A percentile compares a stretch with the other conserved stretches of the same genome.
These are phyloP conservation scores for Wickerhamiella bombiphila DNA, from an alignment of 805 yeast species.

Conservation along the genomic window DNA sequence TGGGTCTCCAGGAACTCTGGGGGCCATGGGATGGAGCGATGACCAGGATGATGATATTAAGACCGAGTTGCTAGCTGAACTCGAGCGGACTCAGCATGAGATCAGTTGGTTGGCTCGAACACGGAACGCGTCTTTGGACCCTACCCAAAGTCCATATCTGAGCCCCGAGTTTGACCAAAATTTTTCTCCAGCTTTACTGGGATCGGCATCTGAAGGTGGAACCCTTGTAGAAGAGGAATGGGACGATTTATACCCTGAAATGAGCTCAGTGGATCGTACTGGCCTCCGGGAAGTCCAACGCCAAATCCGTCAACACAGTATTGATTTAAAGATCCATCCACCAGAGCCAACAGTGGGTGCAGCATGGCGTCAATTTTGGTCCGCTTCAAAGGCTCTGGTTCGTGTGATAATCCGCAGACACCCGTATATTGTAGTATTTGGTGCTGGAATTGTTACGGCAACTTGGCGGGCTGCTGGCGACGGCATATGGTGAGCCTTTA, in stretches of 20 bases:
- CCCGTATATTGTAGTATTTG: background rate
- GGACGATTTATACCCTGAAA: too few species aligned
- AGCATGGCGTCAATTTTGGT: background rate
- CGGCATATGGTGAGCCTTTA: too few species aligned
- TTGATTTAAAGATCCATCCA: too few species aligned
- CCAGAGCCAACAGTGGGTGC: background rate
- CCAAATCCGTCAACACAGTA: too few species aligned
- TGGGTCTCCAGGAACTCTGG: conserved; percentile 1
- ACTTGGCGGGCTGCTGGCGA: too few species aligned
- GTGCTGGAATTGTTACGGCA: background rate
- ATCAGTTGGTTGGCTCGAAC: conserved; percentile 19
- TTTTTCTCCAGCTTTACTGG: too few species aligned
- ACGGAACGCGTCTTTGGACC: conserved; percentile 18
- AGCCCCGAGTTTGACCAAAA: too few species aligned
- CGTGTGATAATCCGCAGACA: background rate
- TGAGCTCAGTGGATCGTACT: too few species aligned
- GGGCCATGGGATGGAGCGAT: too few species aligned
- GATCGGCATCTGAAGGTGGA: too few species aligned
- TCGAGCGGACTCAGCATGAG: conserved; percentile 16
- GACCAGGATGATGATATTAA: background rate
- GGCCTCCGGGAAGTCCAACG: too few species aligned
- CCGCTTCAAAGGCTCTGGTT: background rate
- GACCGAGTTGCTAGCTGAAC: conserved; percentile 10
- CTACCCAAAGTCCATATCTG: conserved; percentile 1
- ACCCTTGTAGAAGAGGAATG: too few species aligned